These are phyloP conservation scores for Suhomyces atakaporum DNA, from an alignment of 1,139 yeast species.

Conservation along the genomic window DNA sequence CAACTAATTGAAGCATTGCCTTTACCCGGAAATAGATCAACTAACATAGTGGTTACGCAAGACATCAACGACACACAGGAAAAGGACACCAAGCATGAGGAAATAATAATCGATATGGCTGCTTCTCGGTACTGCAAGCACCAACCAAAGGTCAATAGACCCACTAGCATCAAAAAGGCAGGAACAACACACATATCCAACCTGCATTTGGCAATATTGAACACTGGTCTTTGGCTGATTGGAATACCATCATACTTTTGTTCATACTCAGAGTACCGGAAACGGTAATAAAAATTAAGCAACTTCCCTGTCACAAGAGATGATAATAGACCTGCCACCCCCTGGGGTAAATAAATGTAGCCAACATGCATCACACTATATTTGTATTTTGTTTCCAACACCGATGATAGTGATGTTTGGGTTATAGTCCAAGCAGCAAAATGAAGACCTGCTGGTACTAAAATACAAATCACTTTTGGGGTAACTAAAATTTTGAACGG, in stretches of 20 bases:
- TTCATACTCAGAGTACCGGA: slow-evolving; percentile 22
- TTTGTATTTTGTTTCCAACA: slow-evolving; percentile 32
- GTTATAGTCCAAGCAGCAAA: slow-evolving; percentile 43
- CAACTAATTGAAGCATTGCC: slow-evolving; percentile 42
- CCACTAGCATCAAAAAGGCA: slow-evolving; percentile 24
- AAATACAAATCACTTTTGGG: slow-evolving; percentile 24
- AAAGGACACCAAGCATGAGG: slow-evolving; percentile 33
- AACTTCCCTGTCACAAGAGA: slow-evolving; percentile 33
- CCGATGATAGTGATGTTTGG: slow-evolving; percentile 35
- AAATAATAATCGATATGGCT: slow-evolving; percentile 33
- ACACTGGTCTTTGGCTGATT: slow-evolving; percentile 24
- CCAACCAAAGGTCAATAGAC: slow-evolving; percentile 44
- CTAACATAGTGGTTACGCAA: slow-evolving; percentile 36
- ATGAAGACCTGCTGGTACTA: slow-evolving; percentile 37
- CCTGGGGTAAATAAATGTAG: slow-evolving; percentile 42
- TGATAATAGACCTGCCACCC: slow-evolving; percentile 32
- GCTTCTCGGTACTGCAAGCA: slow-evolving; percentile 31
- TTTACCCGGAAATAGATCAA: slow-evolving; percentile 36
- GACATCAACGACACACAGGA: slow-evolving; percentile 32
- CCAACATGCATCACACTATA: slow-evolving; percentile 41
- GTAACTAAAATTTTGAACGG: slow-evolving; percentile 34
- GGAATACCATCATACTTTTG: slow-evolving; percentile 16
- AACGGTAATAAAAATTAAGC: slow-evolving; percentile 32
- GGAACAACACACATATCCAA: slow-evolving; percentile 31
- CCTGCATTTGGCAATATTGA: slow-evolving; percentile 31